Base-by-base conservation (phyloP, 2,329 filamentous ascomycete species). In the Xylariaceae sp. region DNA sequence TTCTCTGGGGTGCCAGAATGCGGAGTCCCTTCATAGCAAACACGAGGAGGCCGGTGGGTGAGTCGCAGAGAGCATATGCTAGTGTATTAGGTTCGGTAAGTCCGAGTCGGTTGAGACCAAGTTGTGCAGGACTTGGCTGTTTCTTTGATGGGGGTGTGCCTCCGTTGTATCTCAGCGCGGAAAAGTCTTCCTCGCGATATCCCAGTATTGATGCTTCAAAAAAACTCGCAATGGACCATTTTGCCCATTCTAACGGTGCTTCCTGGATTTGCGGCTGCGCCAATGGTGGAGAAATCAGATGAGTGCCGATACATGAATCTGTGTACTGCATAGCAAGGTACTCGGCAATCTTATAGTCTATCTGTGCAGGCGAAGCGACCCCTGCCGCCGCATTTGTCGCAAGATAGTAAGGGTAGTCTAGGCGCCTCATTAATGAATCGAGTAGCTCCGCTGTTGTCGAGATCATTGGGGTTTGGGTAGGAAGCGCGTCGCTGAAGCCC, bases 401-500 rank as follows among this genome's bases (percentile, higher is more conserved):
- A 5, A 87, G 68, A 58, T 85, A 88, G 40, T 73, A 65, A 10
- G 69, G 54, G 59, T 88, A 87, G 1, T 74, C 77, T 6, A 87
- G 67, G 27, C 77, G 72, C 44, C 65, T 65, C 85, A 88, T 88
- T 47, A 88, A 60, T 0, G 59, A 65, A 58, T 84, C 70, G 45
- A 86, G 74, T 11, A 84, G 66, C 2, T 73, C 71, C 1, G 81
- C 82, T 1, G 81, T 80, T 11, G 75, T 69, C 6, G 70, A 62
- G 48, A 82, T 65, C n/a, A 75, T 73, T 59, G 76, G 71, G 7
- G 67, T 67, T 42, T 75, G 75, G 47, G 72, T 71, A 1, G 73
- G 69, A 36, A 84, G 71, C 2, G 82, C 71, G 63, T 87, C 83
- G 63, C 83, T 86, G 60, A 87, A 88, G 14, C 82, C 84, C 41